Base-by-base conservation (phyloP, 176 grass and related monocot species). In the Rhipidocladum racemiflorum region DNA sequence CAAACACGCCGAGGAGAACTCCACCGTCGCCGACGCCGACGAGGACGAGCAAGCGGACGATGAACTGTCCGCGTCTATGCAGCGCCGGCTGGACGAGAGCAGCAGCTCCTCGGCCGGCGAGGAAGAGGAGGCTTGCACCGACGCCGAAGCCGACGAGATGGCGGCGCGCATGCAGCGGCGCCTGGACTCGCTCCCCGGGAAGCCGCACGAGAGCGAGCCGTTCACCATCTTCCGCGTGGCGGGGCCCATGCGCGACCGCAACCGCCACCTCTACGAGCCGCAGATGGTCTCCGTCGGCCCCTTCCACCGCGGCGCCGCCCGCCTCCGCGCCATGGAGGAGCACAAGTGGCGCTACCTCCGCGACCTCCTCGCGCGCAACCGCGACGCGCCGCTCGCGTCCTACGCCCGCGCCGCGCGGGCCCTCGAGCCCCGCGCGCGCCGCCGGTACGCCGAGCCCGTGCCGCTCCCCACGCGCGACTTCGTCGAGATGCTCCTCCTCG, bases 401-500 rank as follows among this genome's bases (percentile, higher is more conserved):
- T 88, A 78, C 65, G 65, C 66, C n/a, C 46, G 78, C 78, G 83
- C 78, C 8, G 78, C 88, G 36, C 72, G 11, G 13, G 78, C 27
- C 0, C 50, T 89, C 36, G 88, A 77, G 72, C 46, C 88, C n/a
- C 2, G 0, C 0, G 87, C 83, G 7, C 77, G 83, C 10, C 78
- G 88, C 9, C 78, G 72, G 16, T 90, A 90, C 83, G 72, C 71
- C 12, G 88, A 78, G 57, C 83, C 82, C 57, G 78, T 86, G 16
- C 3, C 5, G 6, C 68, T 91, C n/a, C 5, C 68, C 7, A 2
- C 56, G 11, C 24, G 13, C 13, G 91, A 84, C 64, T 86, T 91
- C 70, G 85, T 83, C 0, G 88, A 94, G 80, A 86, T 86, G 77
- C 83, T 90, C 55, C 87, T 90, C 38, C 67, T 94, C 14, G 92